Evolutionary conservation across 2,329 filamentous ascomycete species (phyloP), one percentile per base, ranked within the genome.

Genomic region (Colletotrichum camelliae): DNA sequence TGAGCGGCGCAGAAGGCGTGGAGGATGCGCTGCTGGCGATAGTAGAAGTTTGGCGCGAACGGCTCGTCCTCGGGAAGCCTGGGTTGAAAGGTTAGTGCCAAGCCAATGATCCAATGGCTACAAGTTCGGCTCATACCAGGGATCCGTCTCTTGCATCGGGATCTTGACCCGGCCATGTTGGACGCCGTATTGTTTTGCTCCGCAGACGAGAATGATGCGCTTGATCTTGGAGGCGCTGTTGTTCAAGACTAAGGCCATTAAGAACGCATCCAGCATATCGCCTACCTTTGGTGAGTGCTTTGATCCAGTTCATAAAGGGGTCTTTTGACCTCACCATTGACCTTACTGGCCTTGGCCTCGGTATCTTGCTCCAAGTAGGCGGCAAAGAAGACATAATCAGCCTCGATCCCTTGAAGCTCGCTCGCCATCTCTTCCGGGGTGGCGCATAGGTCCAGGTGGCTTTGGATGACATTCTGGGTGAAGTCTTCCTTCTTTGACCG

Each of bases 121-220:
- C 33, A 10, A 13, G n/a, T 16, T 58, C 55, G 4, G 27, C 21
- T 21, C 60, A 7, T 39, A 64, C 33, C 60, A 64, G 84, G 84
- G 72, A 88, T 61, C 87, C 16, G 83, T 81, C 78, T 91, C 88
- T 15, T 83, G 77, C 82, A 90, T 85, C 2, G 88, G 88, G 75
- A 85, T 85, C 76, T 89, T 89, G 13, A 83, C 79, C 15, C 81
- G 82, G 7, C 88, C 88, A 2, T 89, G 83, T 75, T 91, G 89
- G 4, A 90, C 87, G 29, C 88, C 87, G 77, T 90, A 90, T 67
- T 91, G 88, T 77, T 90, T 90, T 60, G 84, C 80, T 2, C 88
- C 88, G 1, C 84, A 87, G 5, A 88, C 87, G 7, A 90, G 82
- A 29, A 90, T 80, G 70, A 90, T 83, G n/a, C 86, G 84, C 77